A percentile compares a stretch with the other conserved stretches of the same genome.
Evolutionary conservation across 805 yeast species (phyloP).

Genomic region (Yarrowia osloensis): DNA sequence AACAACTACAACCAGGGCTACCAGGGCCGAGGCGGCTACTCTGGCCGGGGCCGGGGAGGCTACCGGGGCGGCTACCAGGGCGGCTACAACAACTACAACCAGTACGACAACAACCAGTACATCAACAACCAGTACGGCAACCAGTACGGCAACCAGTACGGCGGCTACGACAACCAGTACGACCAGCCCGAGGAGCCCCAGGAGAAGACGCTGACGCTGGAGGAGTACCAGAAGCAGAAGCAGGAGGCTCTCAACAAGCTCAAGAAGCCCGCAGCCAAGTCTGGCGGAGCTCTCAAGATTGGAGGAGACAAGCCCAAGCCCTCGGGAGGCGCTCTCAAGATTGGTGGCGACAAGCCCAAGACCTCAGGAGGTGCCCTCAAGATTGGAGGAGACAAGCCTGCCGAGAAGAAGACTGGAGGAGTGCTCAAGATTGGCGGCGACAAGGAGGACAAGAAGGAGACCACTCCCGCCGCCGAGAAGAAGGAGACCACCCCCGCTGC

Average conservation of each 20-base stretch:
- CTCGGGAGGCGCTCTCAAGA: constrained; percentile 28
- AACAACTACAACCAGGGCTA: constrained; percentile 36
- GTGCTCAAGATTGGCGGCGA: constrained; percentile 31
- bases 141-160: constrained; percentile 23
- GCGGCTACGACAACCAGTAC: constrained; percentile 30
- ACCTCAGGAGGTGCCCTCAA: constrained; percentile 37
- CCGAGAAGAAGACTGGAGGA: constrained; percentile 6
- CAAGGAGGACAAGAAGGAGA: constrained; percentile 47
- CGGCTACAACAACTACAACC: constrained; percentile 17
- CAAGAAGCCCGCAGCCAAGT: constrained; percentile 31
- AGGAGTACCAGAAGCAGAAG: constrained; percentile 60
- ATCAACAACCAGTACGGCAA: not conserved
- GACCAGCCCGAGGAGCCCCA: constrained; percentile 37
- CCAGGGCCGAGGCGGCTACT: constrained; percentile 35
- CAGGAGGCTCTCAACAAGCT: constrained; percentile 32
- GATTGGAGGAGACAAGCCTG: constrained; percentile 36
- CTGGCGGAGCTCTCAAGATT: constrained; percentile 38
- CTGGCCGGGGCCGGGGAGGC: constrained; percentile 38
- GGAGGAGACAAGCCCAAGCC: constrained; percentile 33
- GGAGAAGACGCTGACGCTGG: constrained; percentile 68
- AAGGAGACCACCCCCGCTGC: constrained; percentile 31
- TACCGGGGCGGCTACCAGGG: constrained; percentile 37
- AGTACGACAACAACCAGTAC: constrained; percentile 30
- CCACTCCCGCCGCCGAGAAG: constrained; percentile 32
- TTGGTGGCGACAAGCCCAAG: constrained; percentile 32